Evolutionary conservation across 2,329 filamentous ascomycete genomes (phyloP).

Genomic region (Graphiopsis chlorocephala): DNA sequence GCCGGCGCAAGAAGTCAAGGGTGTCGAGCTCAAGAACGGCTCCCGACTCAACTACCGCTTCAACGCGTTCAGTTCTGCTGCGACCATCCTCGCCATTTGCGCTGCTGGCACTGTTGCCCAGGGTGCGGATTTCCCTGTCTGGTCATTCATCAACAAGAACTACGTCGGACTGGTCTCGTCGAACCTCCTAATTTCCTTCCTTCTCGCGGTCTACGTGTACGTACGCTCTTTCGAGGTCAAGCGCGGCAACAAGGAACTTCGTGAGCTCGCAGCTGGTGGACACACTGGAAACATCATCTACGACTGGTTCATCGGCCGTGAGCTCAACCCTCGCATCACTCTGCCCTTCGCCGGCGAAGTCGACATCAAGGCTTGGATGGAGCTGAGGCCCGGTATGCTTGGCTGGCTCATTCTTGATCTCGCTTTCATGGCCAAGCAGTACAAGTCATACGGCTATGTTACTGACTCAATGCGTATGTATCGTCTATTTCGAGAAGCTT

Average conservation of each 20-base stretch:
- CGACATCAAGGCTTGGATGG: conserved; percentile 86
- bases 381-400: conserved; percentile 86
- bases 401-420: conserved; percentile 85
- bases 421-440: conserved; percentile 82
- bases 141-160: conserved; percentile 91
- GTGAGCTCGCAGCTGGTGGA: conserved; percentile 79
- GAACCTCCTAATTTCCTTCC: conserved; percentile 73
- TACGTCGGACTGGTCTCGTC: conserved; percentile 81
- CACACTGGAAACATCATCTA: conserved; percentile 82
- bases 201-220: conserved; percentile 76
- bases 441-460: conserved; percentile 76
- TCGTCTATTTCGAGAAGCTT: not conserved
- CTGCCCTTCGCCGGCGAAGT: conserved; percentile 79
- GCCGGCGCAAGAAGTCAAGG: conserved; percentile 69
- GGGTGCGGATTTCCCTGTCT: conserved; percentile 79
- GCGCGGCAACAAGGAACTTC: conserved; percentile 66
- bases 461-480: conserved; percentile 71
- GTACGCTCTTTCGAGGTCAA: conserved; percentile 77
- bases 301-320: conserved; percentile 95
- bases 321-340: conserved; percentile 82
- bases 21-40: conserved; percentile 66
- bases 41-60: conserved; percentile 79
- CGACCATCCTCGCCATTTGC: conserved; percentile 68
- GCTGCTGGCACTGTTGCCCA: conserved; percentile 72
- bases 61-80: conserved; percentile 70